A percentile compares a stretch with the other conserved stretches of the same genome.
These are phyloP conservation scores for Kwoniella europaea DNA, from an alignment of 768 basidiomycete species.

Conservation along the genomic window DNA sequence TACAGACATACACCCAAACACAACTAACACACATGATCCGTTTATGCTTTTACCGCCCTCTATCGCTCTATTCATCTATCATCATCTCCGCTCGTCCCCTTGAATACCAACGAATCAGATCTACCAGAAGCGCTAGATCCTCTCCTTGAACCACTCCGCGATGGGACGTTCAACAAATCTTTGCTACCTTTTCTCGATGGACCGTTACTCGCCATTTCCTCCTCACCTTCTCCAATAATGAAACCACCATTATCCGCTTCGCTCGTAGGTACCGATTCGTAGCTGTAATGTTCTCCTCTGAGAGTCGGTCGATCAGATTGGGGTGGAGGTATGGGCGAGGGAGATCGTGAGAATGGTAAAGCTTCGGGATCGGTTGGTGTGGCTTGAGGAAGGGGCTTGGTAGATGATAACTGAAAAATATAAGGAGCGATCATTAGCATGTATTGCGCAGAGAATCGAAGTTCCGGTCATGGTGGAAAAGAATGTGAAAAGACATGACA, in stretches of 20 bases:
- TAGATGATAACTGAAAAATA: constrained; percentile 5
- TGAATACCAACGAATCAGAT: no score
- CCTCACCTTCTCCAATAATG: constrained; percentile 2
- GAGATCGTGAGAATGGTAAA: constrained; percentile 37
- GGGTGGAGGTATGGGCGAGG: constrained; percentile 34
- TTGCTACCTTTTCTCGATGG: background rate
- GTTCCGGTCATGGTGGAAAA: background rate
- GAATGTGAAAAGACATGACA: background rate
- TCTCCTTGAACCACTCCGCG: background rate
- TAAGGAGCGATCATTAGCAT: background rate
- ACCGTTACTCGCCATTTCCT: background rate
- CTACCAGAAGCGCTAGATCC: background rate
- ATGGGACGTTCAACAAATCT: background rate
- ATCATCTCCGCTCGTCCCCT: background rate
- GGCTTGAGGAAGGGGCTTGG: constrained; percentile 5
- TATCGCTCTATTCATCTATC: background rate
- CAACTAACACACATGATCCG: no score
- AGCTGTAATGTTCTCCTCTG: constrained; percentile 30
- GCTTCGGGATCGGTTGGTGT: constrained; percentile 23
- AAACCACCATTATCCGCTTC: constrained; percentile 1
- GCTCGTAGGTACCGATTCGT: constrained; percentile 15
- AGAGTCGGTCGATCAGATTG: constrained; percentile 21
- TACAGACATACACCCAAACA: no score
- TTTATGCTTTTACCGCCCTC: background rate
- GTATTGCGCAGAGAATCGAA: background rate